Evolutionary conservation across 495 filamentous ascomycete species (phyloP).

Genomic region (Hypoxylon rickii): DNA sequence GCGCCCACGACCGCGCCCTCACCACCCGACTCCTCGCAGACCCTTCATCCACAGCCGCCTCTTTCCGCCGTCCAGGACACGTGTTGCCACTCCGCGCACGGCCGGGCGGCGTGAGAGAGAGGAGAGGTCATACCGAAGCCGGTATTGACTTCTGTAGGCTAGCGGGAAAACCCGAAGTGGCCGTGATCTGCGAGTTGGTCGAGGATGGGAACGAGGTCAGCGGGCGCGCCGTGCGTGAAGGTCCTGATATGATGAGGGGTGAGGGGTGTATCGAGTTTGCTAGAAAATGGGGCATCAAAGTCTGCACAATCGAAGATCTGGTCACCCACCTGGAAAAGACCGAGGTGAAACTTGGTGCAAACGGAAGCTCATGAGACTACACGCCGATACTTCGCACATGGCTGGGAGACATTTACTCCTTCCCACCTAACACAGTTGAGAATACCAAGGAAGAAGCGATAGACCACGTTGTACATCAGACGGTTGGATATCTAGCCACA

Average conservation of each 20-base stretch:
- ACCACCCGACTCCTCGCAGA: conserved; percentile 82
- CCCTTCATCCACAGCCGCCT: conserved; percentile 55
- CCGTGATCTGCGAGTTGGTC: conserved; percentile 85
- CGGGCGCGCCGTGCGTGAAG: conserved; percentile 59
- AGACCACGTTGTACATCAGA: neutral
- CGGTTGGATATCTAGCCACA: neutral
- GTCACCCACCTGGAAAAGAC: conserved; percentile 76
- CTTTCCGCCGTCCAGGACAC: conserved; percentile 86
- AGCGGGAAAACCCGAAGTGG: conserved; percentile 72
- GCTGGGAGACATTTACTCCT: neutral
- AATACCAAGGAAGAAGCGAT: neutral
- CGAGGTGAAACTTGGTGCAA: conserved; percentile 54
- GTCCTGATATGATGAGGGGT: conserved; percentile 87
- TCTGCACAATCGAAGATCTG: conserved; percentile 93
- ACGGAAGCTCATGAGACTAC: conserved; percentile 38
- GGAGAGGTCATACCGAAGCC: conserved; percentile 90
- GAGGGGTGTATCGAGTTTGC: conserved; percentile 92
- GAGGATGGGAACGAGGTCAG: conserved; percentile 71
- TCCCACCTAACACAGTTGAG: neutral
- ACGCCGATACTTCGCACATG: neutral
- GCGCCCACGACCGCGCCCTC: conserved; percentile 81
- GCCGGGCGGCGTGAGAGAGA: conserved; percentile 76
- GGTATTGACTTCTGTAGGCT: conserved; percentile 84
- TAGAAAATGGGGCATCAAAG: conserved; percentile 82
- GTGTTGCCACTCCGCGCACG: conserved; percentile 83